Base-by-base conservation (phyloP, 2,329 filamentous ascomycete species). In the Arachnopeziza araneosa region DNA sequence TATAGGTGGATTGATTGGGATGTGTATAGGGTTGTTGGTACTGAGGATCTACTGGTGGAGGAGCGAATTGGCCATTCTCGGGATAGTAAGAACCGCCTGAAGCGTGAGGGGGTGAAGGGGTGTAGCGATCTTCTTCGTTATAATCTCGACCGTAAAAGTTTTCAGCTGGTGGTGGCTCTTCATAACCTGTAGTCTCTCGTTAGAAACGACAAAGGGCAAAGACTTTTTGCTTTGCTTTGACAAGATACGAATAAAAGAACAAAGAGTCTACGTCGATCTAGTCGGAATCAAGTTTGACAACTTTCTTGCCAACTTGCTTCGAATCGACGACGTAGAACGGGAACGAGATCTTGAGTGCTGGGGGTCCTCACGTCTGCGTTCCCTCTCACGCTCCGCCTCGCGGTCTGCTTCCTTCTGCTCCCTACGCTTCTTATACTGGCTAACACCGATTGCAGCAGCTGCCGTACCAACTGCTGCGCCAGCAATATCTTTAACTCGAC, bases 391-490 rank as follows among this genome's bases (percentile, higher is more conserved):
- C 63, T 71, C 69, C 51, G 68, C 65, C 54, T 72, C 70, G 73
- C 24, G 19, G 4, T 24, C 23, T 9, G 73, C 63, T 70, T 75
- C 66, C 72, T 73, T 65, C 67, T 69, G 74, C 67, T 68, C 69
- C 61, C 65, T 80, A 77, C 70, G 74, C 67, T 84, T 79, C 61
- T 80, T 77, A 62, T 80, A 83, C 67, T 85, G 82, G 69, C 86
- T 86, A 59, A 87, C 78, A 0, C 84, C 84, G 60, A 87, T 79
- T 5, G 84, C 85, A 0, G 84, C 83, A 5, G 85, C 85, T 8
- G 82, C 83, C 2, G 80, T 80, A 5, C 77, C 80, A n/a, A 79
- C 75, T 5, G 79, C 80, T 1, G 80, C 83, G 2, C 79, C 78
- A 19, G 83, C 82, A 66, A 85, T 74, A 56, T 85, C 76, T 51